Conservation (phyloP, 2,329 filamentous ascomycete species). For the Beauveria scarabaeidicola region DNA sequence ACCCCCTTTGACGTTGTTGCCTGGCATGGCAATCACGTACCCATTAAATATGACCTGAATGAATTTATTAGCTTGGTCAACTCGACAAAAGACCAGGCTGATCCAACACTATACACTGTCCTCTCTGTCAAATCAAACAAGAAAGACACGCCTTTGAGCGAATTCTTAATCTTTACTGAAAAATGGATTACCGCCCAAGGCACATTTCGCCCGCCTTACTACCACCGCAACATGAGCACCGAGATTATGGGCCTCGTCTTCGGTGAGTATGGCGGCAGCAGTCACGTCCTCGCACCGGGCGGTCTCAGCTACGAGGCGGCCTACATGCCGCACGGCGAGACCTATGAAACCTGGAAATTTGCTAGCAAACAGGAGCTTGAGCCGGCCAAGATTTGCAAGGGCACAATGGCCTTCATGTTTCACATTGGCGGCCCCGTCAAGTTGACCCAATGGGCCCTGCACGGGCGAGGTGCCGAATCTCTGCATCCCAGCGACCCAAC, state of each 20-base stretch:
- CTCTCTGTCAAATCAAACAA: conserved; percentile 52
- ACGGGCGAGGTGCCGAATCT: conserved; percentile 15
- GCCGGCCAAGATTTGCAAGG: conserved; percentile 35
- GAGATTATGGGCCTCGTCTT: conserved; percentile 48
- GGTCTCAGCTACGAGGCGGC: conserved; percentile 25
- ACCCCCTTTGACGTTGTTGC: conserved; percentile 64
- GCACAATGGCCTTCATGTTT: conserved; percentile 44
- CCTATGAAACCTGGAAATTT: conserved; percentile 23
- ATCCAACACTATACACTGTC: conserved; percentile 59
- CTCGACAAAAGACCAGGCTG: conserved; percentile 55
- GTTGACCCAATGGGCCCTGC: conserved; percentile 19
- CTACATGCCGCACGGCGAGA: conserved; percentile 29
- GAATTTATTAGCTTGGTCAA: conserved; percentile 51
- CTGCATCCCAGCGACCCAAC: conserved; percentile 14
- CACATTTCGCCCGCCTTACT: conserved; percentile 58
- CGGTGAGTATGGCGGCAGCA: conserved; percentile 24
- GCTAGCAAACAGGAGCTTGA: conserved; percentile 25
- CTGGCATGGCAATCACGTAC: conserved; percentile 63
- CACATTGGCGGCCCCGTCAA: conserved; percentile 18
- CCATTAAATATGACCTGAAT: conserved; percentile 48
- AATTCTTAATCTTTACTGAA: conserved; percentile 61
- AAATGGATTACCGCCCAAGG: conserved; percentile 54
- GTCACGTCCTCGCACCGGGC: conserved; percentile 20
- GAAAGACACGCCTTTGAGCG: conserved; percentile 44
- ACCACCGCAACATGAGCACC: conserved; percentile 51